Evolutionary conservation across 352 stramenopile genomes (phyloP).

Genomic region (Nothophytophthora sp.): DNA sequence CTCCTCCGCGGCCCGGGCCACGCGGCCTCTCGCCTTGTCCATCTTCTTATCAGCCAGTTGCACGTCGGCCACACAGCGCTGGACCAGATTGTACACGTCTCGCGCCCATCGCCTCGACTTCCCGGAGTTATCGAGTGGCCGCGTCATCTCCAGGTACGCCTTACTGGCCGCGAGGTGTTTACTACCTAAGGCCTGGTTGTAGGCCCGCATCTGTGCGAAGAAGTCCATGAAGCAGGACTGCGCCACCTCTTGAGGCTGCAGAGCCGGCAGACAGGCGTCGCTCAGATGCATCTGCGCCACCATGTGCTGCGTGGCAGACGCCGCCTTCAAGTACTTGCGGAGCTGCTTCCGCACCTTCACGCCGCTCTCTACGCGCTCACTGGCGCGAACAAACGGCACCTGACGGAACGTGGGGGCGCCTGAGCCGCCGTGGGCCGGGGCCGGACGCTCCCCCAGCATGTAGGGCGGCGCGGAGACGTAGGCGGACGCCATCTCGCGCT

Average conservation of each 20-base stretch:
- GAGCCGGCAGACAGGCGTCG: conserved; percentile 69
- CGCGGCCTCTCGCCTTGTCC: conserved; percentile 63
- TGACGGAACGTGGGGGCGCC: conserved; percentile 68
- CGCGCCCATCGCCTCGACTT: conserved; percentile 74
- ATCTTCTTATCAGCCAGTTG: conserved; percentile 73
- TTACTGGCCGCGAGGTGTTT: conserved; percentile 80
- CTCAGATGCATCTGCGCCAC: conserved; percentile 81
- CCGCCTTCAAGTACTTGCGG: conserved; percentile 83
- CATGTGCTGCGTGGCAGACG: conserved; percentile 73
- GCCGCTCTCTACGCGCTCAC: conserved; percentile 76
- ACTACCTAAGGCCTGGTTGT: conserved; percentile 78
- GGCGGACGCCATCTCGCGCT: conserved; percentile 24
- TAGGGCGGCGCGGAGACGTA: conserved; percentile 63
- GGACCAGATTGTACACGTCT: conserved; percentile 80
- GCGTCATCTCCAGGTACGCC: conserved; percentile 75
- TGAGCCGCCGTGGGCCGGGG: conserved; percentile 50
- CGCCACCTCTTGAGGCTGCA: conserved; percentile 80
- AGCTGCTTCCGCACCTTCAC: conserved; percentile 84
- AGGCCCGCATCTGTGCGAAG: conserved; percentile 74
- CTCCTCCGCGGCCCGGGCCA: conserved; percentile 68
- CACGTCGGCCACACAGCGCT: conserved; percentile 79
- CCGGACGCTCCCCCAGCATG: conserved; percentile 80
- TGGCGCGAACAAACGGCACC: conserved; percentile 81
- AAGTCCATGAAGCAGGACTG: conserved; percentile 82
- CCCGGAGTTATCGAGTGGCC: conserved; percentile 73